Conservation (phyloP, 495 filamentous ascomycete species). For the Penicillium nucicola region DNA sequence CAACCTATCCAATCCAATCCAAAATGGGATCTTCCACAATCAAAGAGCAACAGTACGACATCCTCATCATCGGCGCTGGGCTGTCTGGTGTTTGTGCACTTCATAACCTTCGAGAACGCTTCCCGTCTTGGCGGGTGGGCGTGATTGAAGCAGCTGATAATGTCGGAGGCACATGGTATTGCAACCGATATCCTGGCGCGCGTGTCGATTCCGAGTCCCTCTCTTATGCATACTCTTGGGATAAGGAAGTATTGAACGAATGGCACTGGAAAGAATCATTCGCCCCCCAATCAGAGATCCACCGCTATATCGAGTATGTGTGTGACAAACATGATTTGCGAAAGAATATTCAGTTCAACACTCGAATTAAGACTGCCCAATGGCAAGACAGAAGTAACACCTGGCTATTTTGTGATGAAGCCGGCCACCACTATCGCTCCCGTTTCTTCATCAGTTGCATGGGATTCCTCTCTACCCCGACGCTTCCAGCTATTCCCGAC, state of each 20-base stretch:
- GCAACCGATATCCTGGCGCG: conserved; percentile 34
- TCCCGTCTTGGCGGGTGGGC: conserved; percentile 34
- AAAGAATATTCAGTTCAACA: conserved; percentile 27
- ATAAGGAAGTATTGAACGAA: conserved; percentile 23
- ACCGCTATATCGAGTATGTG: conserved; percentile 27
- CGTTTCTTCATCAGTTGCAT: conserved; percentile 20
- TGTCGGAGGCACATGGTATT: conserved; percentile 52
- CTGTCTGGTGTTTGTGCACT: conserved; percentile 45
- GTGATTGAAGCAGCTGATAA: conserved; percentile 45
- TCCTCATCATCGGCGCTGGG: conserved; percentile 51
- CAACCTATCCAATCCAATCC: neutral
- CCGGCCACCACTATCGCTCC: conserved; percentile 5
- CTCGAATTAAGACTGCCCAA: conserved; percentile 13
- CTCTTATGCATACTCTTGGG: conserved; percentile 24
- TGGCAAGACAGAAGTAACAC: conserved; percentile 17
- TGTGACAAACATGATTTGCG: conserved; percentile 18
- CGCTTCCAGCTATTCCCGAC: conserved; percentile 29
- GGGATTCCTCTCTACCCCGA: conserved; percentile 19
- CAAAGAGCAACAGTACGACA: conserved; percentile 27
- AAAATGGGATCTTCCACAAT: conserved; percentile 3
- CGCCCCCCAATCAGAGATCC: conserved; percentile 20
- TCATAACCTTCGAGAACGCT: conserved; percentile 37
- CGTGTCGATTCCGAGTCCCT: conserved; percentile 22
- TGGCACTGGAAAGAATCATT: conserved; percentile 25
- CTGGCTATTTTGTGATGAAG: conserved; percentile 15